Base-by-base conservation (phyloP, 202 grass and related monocot species). In the Setaria viridis region DNA sequence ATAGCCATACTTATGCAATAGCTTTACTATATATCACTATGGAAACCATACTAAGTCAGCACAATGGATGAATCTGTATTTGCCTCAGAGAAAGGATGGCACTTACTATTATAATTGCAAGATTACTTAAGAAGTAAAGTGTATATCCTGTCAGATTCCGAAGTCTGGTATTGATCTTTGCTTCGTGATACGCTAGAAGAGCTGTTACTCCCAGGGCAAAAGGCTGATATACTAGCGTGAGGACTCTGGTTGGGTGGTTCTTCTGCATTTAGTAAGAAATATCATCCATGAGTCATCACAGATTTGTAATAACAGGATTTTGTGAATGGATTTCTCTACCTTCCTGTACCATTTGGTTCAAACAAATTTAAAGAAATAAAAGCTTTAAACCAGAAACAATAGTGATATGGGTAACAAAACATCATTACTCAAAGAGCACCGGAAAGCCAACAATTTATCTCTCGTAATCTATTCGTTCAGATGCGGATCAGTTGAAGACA, bases 141-240 rank as follows among this genome's bases (percentile, higher is more conserved):
- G 71, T 51, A 72, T 84, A 94, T 76, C 92, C 92, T 75, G 76
- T 56, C 78, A 94, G 42, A 70, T 91, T 94, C 57, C 87, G 87
- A 6, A 20, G 14, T 74, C 92, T 88, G 45, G 89, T 89, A 81
- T 91, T 91, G 72, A 90, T 76, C 79, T 85, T 94, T 76, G 92
- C 92, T 87, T 94, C 89, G 25, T 58, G 43, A 78, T 91, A 87
- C 58, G 92, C 64, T 10, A 94, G 53, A 49, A 94, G 57, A 17
- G 76, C 58, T 37, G 78, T 83, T 60, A 79, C 79, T 79, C 43
- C 73, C n/a, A 94, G 53, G 51, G 84, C 92, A 85, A 94, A 94
- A n/a, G 87, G 89, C 86, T 94, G 92, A 37, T 94, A 91, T 51
- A 87, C 84, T 67, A 89, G 84, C 57, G 92, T 89, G 37, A 91